Percentiles rank a stretch among this genome's conserved stretches.
These are phyloP conservation scores for Suillus cothurnatus DNA, from an alignment of 768 basidiomycete genomes.

Conservation along the genomic window DNA sequence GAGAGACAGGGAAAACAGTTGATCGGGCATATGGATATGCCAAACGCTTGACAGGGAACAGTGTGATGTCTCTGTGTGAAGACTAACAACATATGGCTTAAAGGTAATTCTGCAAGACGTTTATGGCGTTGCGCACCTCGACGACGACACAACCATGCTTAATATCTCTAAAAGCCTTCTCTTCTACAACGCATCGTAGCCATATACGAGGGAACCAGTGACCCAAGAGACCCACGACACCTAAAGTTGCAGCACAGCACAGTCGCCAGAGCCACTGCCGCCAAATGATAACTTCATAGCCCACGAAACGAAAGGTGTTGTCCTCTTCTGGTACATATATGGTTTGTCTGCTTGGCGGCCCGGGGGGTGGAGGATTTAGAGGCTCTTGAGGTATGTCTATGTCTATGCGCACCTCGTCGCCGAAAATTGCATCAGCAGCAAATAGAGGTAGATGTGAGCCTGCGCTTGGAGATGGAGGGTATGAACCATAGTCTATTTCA, in stretches of 20 bases:
- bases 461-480: slow-evolving; percentile 61
- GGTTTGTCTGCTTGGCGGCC: slow-evolving; percentile 84
- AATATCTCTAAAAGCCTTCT: slow-evolving; percentile 79
- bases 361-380: slow-evolving; percentile 72
- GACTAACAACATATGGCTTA: slow-evolving; percentile 50
- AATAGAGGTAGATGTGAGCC: slow-evolving; percentile 64
- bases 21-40: slow-evolving; percentile 77
- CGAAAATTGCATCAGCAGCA: slow-evolving; percentile 77
- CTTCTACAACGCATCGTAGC: slow-evolving; percentile 84
- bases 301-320: slow-evolving; percentile 81
- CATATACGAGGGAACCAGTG: slow-evolving; percentile 94
- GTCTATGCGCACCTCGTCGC: slow-evolving; percentile 81
- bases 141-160: slow-evolving; percentile 79
- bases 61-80: slow-evolving; percentile 76
- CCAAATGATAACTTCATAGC: slow-evolving; percentile 71
- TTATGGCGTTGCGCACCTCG: slow-evolving; percentile 61
- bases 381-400: slow-evolving; percentile 68
- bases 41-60: slow-evolving; percentile 71
- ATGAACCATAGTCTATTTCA: slow-evolving; percentile 74
- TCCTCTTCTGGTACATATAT: slow-evolving; percentile 91
- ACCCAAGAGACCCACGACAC: slow-evolving; percentile 77
- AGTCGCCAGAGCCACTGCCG: slow-evolving; percentile 70
- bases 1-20: slow-evolving; percentile 67
- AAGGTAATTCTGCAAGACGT: neutral
- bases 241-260: slow-evolving; percentile 67